Evolutionary conservation across 768 basidiomycete genomes (phyloP), one percentile per base, ranked within the genome.

Genomic region (Kwoniella heveanensis): DNA sequence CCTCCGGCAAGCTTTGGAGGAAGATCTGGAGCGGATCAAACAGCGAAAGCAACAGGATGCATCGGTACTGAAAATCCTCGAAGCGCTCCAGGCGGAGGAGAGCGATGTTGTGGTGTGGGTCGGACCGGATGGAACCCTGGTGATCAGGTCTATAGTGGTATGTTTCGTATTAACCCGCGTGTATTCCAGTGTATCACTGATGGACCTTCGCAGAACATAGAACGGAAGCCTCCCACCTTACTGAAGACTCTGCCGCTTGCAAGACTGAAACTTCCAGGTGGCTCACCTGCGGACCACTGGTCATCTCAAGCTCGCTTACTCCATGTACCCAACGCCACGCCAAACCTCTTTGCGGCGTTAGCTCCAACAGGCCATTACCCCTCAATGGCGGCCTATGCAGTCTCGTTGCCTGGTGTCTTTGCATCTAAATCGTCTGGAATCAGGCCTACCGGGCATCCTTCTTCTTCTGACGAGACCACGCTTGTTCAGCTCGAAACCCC

Each of bases 211-310:
- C 67, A 94, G 92, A 92, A 95, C 79, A 86, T 96, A 68, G 92
- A 95, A 73, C 84, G 89, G 17, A 85, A 88, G 68, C 93, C 93
- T 7, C 93, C 93, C 0, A 76, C 79, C 0, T 48, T 79, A 24
- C 66, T 79, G 24, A 73, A 73, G 62, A 57, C 71, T 2, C 53
- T 71, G 7, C 68, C 65, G 4, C 58, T 72, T 7, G 60, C 67
- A 15, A n/a, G 26, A 3, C 53, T 62, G 12, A 21, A n/a, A 1
- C 24, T 56, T 9, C 50, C 51, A n/a, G 29, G 46, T 37, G 25
- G 52, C 19, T 46, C 30, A 13, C 50, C 51, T 19, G 62, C 51
- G 17, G 37, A 22, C 24, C 50, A 6, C 25, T 64, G 46, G 37
- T 61, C 24, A 7, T 55, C 57, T 2, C 37, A 37, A 15, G 54